Evolutionary conservation across 495 filamentous ascomycete species (phyloP), one percentile per base, ranked within the genome.

Genomic region (Penicillium lividum): DNA sequence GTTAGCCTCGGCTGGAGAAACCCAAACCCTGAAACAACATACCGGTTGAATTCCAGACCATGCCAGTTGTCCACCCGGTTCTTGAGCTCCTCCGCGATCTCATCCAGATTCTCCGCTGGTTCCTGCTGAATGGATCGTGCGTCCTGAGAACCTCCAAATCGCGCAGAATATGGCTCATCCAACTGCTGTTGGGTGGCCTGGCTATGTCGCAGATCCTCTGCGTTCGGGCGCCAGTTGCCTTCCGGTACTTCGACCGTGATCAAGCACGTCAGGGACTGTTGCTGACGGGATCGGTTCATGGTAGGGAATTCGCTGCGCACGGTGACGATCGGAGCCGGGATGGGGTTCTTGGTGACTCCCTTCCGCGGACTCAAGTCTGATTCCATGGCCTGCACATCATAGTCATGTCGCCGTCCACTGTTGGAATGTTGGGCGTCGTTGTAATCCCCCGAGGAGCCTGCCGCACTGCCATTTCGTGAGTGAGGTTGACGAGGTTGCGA

Each of bases 221-320:
- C 85, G 63, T 94, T 87, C 0, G 91, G 89, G 46, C 82, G 84
- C 95, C 92, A 98, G 71, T 95, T 95, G 55, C 85, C 90, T 65
- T 95, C 93, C 0, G 92, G 85, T 5, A 99, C 92, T 74, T 99
- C 94, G 34, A 99, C 85, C 0, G 95, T 97, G 30, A 99, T 82
- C 61, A 99, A 76, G 69, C 95, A 98, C 0, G 94, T 98, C 64
- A 99, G 75, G 4, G 88, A 93, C 73, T 99, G 94, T 71, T 97
- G 94, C 70, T 95, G 91, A 49, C 94, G 88, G 34, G 93, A 96
- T 56, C 90, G 83, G 64, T 81, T 97, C 65, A 99, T 80, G 3
- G 94, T 97, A 10, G 94, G 94, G 67, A 96, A 99, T 75, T 99
- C 94, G 67, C 93, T 97, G 53, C 93, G 90, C 28, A 99, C 87